Conservation (phyloP, 2,329 filamentous ascomycete species). For the Verticillium longisporum region DNA sequence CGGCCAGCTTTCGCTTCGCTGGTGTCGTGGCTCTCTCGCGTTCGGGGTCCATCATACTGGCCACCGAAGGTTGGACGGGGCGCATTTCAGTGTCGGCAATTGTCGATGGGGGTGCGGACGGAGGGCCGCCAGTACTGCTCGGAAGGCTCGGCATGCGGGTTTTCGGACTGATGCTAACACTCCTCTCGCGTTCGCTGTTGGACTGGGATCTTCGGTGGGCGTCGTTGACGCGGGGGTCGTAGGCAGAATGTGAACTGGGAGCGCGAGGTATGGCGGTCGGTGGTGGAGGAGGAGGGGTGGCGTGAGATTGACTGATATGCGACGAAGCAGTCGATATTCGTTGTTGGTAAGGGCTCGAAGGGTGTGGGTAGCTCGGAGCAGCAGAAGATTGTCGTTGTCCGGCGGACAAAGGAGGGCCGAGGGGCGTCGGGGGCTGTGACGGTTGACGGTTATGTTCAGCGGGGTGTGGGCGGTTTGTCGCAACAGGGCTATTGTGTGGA, state of each 20-base stretch:
- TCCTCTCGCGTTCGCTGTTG: conserved; percentile 59
- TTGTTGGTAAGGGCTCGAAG: conserved; percentile 55
- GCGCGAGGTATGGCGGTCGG: conserved; percentile 27
- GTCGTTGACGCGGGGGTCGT: conserved; percentile 35
- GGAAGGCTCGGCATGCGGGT: conserved; percentile 53
- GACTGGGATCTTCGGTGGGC: conserved; percentile 43
- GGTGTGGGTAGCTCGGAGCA: conserved; percentile 36
- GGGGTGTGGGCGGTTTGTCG: conserved; percentile 34
- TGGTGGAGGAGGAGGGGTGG: conserved; percentile 25
- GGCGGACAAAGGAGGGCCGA: conserved; percentile 40
- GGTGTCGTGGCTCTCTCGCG: conserved; percentile 28
- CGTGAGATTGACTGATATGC: conserved; percentile 13
- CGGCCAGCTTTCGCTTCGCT: conserved; percentile 42
- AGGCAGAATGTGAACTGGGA: conserved; percentile 32
- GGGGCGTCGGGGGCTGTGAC: conserved; percentile 49
- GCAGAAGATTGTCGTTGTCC: conserved; percentile 34
- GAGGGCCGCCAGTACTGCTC: conserved; percentile 29
- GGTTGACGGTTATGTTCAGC: conserved; percentile 37
- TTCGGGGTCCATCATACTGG: conserved; percentile 20
- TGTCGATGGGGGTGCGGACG: background rate
- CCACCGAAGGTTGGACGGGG: conserved; percentile 6
- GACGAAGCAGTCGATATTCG: conserved; percentile 26
- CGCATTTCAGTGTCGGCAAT: conserved; percentile 8
- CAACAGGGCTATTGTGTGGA: conserved; percentile 45
- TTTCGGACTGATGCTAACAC: conserved; percentile 73